These are phyloP conservation scores for Psilocybe tampanensis DNA, from an alignment of 768 basidiomycete genomes.

Conservation along the genomic window DNA sequence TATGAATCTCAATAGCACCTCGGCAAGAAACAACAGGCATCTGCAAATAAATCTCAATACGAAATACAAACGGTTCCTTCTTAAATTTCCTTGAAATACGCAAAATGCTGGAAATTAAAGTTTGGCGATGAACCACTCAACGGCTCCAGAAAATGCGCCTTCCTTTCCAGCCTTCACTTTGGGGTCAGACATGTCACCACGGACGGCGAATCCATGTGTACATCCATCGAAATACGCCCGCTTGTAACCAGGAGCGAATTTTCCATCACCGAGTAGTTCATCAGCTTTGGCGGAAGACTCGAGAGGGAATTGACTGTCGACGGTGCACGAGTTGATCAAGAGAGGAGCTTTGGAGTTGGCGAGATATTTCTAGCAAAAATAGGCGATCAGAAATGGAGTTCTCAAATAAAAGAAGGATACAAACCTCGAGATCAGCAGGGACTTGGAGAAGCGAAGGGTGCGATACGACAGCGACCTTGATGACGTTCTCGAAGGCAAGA, in stretches of 20 bases:
- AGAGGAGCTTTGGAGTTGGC: slow-evolving; percentile 51
- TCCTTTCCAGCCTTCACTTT: slow-evolving; percentile 64
- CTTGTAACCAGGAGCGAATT: slow-evolving; percentile 52
- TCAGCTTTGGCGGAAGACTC: slow-evolving; percentile 49
- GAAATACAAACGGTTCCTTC: too few species aligned
- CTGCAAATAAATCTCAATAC: too few species aligned
- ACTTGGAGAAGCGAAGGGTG: slow-evolving; percentile 67
- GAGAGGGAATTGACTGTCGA: slow-evolving; percentile 52
- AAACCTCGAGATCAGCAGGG: slow-evolving; percentile 65
- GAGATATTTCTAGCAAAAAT: slow-evolving; percentile 45
- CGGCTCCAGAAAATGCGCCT: slow-evolving; percentile 58
- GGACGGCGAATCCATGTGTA: slow-evolving; percentile 56
- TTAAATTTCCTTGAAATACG: too few species aligned
- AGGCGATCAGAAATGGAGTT: background rate
- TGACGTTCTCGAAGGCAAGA: slow-evolving; percentile 56
- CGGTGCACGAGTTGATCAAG: slow-evolving; percentile 67
- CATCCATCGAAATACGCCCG: slow-evolving; percentile 49
- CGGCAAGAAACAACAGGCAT: too few species aligned
- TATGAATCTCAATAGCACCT: background rate
- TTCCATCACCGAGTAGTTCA: slow-evolving; percentile 46
- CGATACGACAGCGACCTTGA: slow-evolving; percentile 49
- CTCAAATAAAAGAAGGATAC: background rate
- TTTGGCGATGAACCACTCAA: slow-evolving; percentile 50
- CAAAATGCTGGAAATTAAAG: slow-evolving; percentile 7
- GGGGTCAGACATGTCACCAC: slow-evolving; percentile 50